Conservation (phyloP, 805 yeast species). For the Zygoascus bituminiphila region DNA sequence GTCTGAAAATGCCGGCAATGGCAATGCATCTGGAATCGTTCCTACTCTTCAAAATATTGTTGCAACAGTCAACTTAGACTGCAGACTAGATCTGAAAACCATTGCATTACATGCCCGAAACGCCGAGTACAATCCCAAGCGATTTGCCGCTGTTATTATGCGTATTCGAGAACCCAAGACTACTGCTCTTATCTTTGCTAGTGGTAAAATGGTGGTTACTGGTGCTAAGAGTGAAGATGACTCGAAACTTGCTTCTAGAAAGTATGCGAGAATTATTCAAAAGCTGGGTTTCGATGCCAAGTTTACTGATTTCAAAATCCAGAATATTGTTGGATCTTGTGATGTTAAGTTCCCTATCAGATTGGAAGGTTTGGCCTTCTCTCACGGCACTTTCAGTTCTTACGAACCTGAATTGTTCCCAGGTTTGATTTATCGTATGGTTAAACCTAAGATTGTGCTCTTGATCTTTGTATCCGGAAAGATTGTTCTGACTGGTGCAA, state of each 20-base stretch:
- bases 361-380: slow-evolving; percentile 92
- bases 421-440: slow-evolving; percentile 98
- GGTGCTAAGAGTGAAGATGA: slow-evolving; percentile 99
- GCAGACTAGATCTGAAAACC: slow-evolving; percentile 91
- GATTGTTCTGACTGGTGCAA: slow-evolving; percentile 96
- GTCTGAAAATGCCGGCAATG: slow-evolving; percentile 1
- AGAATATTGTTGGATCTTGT: slow-evolving; percentile 97
- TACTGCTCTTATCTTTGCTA: slow-evolving; percentile 93
- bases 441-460: slow-evolving; percentile 93
- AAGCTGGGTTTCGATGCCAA: slow-evolving; percentile 97
- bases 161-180: slow-evolving; percentile 98
- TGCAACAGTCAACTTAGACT: slow-evolving; percentile 94
- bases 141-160: slow-evolving; percentile 99
- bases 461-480: slow-evolving; percentile 95
- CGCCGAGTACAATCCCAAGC: slow-evolving; percentile 93
- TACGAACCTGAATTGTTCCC: slow-evolving; percentile 98
- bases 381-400: slow-evolving; percentile 97
- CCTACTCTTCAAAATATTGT: slow-evolving; percentile 90
- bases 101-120: slow-evolving; percentile 98
- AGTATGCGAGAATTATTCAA: slow-evolving; percentile 96
- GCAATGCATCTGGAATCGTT: slow-evolving; percentile 76
- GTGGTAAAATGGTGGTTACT: slow-evolving; percentile 99
- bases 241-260: slow-evolving; percentile 94
- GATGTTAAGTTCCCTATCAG: slow-evolving; percentile 97
- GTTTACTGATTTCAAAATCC: slow-evolving; percentile 95